Evolutionary conservation across 176 grass and related monocot genomes (phyloP).

Genomic region (Hordeum marinum): DNA sequence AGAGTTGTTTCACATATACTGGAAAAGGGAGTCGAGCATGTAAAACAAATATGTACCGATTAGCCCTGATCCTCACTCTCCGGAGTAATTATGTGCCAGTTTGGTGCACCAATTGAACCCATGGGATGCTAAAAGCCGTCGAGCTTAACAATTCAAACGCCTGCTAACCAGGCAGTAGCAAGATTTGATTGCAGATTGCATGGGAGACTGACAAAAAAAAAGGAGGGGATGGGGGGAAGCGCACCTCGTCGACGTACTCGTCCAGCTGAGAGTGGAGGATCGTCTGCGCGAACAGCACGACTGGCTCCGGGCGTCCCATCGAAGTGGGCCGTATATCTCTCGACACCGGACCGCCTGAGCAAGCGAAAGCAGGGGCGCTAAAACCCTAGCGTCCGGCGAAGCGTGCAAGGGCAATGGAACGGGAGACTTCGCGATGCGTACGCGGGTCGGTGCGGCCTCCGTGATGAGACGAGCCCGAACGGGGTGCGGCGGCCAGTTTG

Average conservation of each 20-base stretch:
- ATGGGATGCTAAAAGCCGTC: not conserved
- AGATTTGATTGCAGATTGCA: constrained; percentile 3
- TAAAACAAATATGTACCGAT: not conserved
- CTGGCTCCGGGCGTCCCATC: constrained; percentile 94
- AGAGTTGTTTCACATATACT: not conserved
- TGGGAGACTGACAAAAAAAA: not conserved
- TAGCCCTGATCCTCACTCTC: not conserved
- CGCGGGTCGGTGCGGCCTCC: not conserved
- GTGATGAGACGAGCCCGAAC: not conserved
- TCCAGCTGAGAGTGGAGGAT: constrained; percentile 89
- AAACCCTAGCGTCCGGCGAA: constrained; percentile 19
- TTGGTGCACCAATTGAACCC: not conserved
- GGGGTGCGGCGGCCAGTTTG: not conserved
- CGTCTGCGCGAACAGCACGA: constrained; percentile 88
- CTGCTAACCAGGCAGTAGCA: not conserved
- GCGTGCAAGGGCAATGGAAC: not conserved
- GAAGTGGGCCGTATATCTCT: not conserved
- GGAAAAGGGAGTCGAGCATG: not conserved
- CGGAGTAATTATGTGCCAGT: not conserved
- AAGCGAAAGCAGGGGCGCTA: not conserved
- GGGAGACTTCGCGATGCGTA: not conserved
- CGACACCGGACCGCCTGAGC: not conserved
- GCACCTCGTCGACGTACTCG: constrained; percentile 96
- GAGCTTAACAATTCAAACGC: constrained; percentile 9
- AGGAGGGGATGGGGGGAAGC: not conserved